phyloP scores from a whole-genome alignment of 352 stramenopile species.

The Peronospora farinosa region DNA sequence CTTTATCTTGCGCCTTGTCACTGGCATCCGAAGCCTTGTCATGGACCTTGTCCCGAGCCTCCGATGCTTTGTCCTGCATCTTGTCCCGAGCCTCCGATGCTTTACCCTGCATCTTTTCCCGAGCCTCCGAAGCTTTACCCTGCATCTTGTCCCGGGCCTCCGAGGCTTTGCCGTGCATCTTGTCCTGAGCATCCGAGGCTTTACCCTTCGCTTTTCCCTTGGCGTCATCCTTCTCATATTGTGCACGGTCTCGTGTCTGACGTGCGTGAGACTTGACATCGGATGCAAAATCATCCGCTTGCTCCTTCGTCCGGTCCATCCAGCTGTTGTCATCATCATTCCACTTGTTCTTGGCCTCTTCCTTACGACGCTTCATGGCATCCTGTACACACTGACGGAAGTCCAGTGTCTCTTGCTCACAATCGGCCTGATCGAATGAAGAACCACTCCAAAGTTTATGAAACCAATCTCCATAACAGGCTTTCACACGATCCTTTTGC shows the following conservation, averaged over 20 bases:
- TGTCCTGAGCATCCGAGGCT: conserved; percentile 31
- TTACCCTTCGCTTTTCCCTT: conserved; percentile 25
- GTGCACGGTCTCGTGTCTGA: conserved; percentile 22
- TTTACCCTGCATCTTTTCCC: conserved; percentile 27
- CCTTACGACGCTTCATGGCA: conserved; percentile 33
- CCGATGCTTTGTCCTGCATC: conserved; percentile 31
- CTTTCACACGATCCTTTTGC: conserved; percentile 73
- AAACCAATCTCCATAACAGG: conserved; percentile 81
- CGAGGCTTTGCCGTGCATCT: conserved; percentile 32
- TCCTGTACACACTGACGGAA: conserved; percentile 73
- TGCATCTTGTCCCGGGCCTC: conserved; percentile 32
- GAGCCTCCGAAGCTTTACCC: conserved; percentile 33
- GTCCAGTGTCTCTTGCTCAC: conserved; percentile 64
- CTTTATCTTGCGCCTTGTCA: too few species aligned
- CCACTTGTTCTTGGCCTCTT: conserved; percentile 22
- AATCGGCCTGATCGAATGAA: conserved; percentile 50
- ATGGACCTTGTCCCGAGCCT: conserved; percentile 31
- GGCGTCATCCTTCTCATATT: conserved; percentile 29
- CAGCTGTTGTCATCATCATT: conserved; percentile 31
- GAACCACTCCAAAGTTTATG: conserved; percentile 62
- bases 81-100: conserved; percentile 34
- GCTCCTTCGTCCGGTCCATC: conserved; percentile 52
- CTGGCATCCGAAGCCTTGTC: conserved; percentile 17
- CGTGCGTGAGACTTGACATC: conserved; percentile 27
- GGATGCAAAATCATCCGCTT: conserved; percentile 24